Evolutionary conservation across 805 yeast genomes (phyloP).

Genomic region (Nakazawaea ernobii): DNA sequence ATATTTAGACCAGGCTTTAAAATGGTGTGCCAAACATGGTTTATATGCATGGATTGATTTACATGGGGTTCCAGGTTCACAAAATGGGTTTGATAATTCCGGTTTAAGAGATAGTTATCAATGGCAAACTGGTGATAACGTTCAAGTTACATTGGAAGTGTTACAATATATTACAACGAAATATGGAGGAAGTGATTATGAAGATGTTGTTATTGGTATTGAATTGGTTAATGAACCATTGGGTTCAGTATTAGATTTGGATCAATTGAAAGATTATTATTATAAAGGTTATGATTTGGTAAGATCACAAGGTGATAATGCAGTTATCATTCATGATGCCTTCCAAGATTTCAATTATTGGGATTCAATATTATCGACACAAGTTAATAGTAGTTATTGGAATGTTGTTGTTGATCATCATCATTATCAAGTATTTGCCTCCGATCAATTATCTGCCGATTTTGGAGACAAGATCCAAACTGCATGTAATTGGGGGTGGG

Average conservation of each 20-base stretch:
- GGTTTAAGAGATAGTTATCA: conserved; percentile 51
- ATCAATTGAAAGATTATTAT: conserved; percentile 33
- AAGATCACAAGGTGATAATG: conserved; percentile 32
- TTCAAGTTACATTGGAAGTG: conserved; percentile 42
- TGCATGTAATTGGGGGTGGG: conserved; percentile 46
- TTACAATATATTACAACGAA: conserved; percentile 43
- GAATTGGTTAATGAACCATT: conserved; percentile 72
- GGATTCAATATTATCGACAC: conserved; percentile 36
- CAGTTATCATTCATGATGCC: conserved; percentile 62
- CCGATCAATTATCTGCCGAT: conserved; percentile 47
- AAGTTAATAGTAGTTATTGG: conserved; percentile 33
- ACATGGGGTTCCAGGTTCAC: conserved; percentile 82
- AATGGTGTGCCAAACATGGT: conserved; percentile 58
- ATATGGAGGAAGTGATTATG: conserved; percentile 40
- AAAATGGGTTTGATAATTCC: conserved; percentile 81
- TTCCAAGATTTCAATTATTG: conserved; percentile 51
- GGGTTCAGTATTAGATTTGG: conserved; percentile 43
- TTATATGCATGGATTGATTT: conserved; percentile 70
- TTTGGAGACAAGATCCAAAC: conserved; percentile 57
- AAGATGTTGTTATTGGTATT: conserved; percentile 62
- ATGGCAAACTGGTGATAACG: conserved; percentile 39
- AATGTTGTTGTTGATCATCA: conserved; percentile 84
- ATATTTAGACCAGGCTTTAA: conserved; percentile 58
- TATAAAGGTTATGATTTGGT: conserved; percentile 36
- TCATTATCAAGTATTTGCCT: conserved; percentile 81